Evolutionary conservation across 768 basidiomycete genomes (phyloP), one percentile per base, ranked within the genome.

Genomic region (Agrocybe praecox): DNA sequence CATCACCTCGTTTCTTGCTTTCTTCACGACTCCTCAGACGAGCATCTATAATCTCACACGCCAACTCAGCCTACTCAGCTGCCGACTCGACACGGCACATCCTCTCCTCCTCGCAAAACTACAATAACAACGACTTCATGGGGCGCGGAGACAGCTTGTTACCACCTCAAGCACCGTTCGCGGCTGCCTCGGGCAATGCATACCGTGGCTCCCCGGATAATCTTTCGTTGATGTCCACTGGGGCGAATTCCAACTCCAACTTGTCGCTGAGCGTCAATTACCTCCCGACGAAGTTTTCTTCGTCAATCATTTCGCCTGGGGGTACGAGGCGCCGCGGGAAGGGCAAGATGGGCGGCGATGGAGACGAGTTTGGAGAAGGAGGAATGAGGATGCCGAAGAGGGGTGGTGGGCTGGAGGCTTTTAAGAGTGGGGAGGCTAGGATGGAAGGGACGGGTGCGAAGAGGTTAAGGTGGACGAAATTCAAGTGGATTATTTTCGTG

Each of bases 401-500:
- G 33, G 89, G 90, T 19, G 88, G 88, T 7, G 89, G 89, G 0
- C 72, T 87, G 7, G 86, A 89, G 59, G 90, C 87, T 2, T 87
- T 85, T 59, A 75, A 74, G 29, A 74, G 67, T 26, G 76, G 80
- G 23, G 85, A 85, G 60, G 60, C 73, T 1, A 70, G 86, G 32
- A 87, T 88, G 77, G 36, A 42, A 26, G 69, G 73, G 67, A 72
- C 74, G 57, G 69, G 74, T 45, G 62, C 50, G 23, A 66, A 60
- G 48, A 73, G 73, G 58, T 71, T 89, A 55, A 75, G 86, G 15
- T 95, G 92, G 92, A 94, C 86, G 66, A 81, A 77, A 59, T 94
- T 94, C 80, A 94, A 95, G 69, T 93, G 90, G 90, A 73, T 80
- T 11, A 69, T 94, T 4, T 88, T 94, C 69, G 44, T 83, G 46